Base-by-base conservation (phyloP, 306 rosid species). In the Coriaria nepalensis region DNA sequence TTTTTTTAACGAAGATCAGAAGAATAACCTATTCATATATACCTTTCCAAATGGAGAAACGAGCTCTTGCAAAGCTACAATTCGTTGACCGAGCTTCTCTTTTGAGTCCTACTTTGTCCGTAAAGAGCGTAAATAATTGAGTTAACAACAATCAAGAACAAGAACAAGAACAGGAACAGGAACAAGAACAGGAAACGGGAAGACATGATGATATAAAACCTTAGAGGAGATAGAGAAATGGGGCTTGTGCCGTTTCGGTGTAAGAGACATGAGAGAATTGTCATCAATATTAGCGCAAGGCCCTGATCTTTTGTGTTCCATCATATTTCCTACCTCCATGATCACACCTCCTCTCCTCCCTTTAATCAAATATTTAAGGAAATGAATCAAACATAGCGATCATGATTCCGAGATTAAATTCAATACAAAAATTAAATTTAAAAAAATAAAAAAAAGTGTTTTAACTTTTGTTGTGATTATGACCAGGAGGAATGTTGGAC, bases 41-140 rank as follows among this genome's bases (percentile, higher is more conserved):
- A 87, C 96, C 97, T 81, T 90, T 65, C 98, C 98, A 55, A 68
- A 84, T 53, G 98, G 98, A 10, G 98, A 90, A 73, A 90, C 98
- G 59, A 90, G 93, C 70, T 90, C 95, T 69, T 90, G 98, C 60
- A 90, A 65, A 38, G 98, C 85, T 34, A 77, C 80, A 58, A 90
- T 73, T 35, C 86, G 75, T 55, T 86, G 87, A 1, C 98, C 80
- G 14, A 84, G 57, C 75, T 81, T 88, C 71, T 88, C 97, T 74
- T 88, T 88, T 57, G 87, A 79, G 64, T 90, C 95, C 98, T 90
- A 49, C 53, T 3, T 43, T 13, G 7, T 59, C 64, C 40, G 66
- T 57, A 5, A 5, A 10, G 6, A 50, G 14, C 32, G 54, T 64
- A 33, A 13, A 4, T 50, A 47, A 78, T 15, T 29, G 41, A 50